A percentile compares a stretch with the other conserved stretches of the same genome.
Conservation (phyloP, 495 filamentous ascomycete species). For the Aspergillus diversus region DNA sequence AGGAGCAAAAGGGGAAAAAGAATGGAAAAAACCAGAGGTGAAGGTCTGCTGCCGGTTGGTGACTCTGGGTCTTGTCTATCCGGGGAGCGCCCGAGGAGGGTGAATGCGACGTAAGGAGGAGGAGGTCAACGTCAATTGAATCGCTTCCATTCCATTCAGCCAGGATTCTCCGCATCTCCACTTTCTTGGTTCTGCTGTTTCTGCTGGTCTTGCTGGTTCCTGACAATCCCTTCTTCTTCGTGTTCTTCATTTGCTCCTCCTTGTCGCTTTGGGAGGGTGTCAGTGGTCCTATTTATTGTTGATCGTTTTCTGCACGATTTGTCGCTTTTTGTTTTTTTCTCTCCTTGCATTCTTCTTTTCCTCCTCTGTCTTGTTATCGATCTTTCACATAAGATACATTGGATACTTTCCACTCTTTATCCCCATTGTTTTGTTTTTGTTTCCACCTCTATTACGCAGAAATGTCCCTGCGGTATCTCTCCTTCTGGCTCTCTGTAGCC, state of each 20-base stretch:
- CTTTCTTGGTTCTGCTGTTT: not conserved
- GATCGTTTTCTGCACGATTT: not conserved
- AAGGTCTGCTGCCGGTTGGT: no score
- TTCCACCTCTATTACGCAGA: no score
- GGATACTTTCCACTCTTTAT: not conserved
- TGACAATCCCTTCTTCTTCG: not conserved
- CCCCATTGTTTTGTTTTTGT: no score
- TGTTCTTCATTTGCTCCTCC: not conserved
- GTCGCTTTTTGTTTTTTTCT: no score
- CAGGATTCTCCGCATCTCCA: not conserved
- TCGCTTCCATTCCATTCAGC: not conserved
- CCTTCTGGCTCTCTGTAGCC: constrained; percentile 3
- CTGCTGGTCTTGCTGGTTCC: not conserved
- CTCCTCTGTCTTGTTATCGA: no score
- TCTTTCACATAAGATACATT: not conserved
- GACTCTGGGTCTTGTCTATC: no score
- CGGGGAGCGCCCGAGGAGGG: no score
- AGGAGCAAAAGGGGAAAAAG: no score
- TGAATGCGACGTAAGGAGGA: no score
- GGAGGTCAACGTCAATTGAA: no score
- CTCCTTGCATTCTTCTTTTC: no score
- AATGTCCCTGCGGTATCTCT: not conserved
- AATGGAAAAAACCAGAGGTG: no score
- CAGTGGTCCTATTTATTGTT: not conserved
- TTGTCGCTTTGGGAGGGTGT: not conserved